A percentile compares a stretch with the other conserved stretches of the same genome.
Conservation (phyloP, 2,329 filamentous ascomycete genomes). For the Arthrobotrys megalospora region DNA sequence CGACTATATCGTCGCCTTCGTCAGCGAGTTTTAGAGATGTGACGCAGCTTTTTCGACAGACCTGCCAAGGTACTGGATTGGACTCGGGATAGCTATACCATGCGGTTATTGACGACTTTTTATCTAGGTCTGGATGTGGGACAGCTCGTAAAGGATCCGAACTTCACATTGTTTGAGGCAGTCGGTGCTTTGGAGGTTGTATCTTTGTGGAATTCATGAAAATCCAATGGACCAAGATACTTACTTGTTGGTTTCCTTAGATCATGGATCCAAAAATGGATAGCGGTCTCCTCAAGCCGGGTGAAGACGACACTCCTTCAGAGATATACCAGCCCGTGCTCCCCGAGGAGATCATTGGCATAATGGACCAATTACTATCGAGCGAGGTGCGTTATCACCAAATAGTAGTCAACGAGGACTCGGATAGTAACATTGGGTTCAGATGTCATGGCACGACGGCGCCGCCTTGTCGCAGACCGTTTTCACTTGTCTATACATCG, state of each 20-base stretch:
- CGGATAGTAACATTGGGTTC: conserved; percentile 48
- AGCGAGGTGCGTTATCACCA: conserved; percentile 77
- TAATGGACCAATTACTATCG: conserved; percentile 92
- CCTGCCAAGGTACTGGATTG: conserved; percentile 46
- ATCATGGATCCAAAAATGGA: conserved; percentile 99
- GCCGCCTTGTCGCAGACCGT: conserved; percentile 94
- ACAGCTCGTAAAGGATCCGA: conserved; percentile 91
- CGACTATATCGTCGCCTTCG: conserved; percentile 42
- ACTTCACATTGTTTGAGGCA: conserved; percentile 93
- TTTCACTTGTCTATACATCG: conserved; percentile 92
- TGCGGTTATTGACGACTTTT: conserved; percentile 14
- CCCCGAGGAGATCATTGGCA: conserved; percentile 86
- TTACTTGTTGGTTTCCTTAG: conserved; percentile 71
- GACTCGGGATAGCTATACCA: background rate
- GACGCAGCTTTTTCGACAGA: conserved; percentile 56
- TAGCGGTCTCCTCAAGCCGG: conserved; percentile 84
- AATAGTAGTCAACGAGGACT: background rate
- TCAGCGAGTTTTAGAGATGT: conserved; percentile 52
- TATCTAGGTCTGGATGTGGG: conserved; percentile 80
- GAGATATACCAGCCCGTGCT: conserved; percentile 78
- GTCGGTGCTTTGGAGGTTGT: conserved; percentile 84
- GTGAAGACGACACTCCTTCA: conserved; percentile 88
- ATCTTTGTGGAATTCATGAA: conserved; percentile 12
- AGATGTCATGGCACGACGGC: conserved; percentile 98
- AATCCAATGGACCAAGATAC: conserved; percentile 49